phyloP scores from a whole-genome alignment of 2,329 filamentous ascomycete genomes.

The Penicillium sp. region DNA sequence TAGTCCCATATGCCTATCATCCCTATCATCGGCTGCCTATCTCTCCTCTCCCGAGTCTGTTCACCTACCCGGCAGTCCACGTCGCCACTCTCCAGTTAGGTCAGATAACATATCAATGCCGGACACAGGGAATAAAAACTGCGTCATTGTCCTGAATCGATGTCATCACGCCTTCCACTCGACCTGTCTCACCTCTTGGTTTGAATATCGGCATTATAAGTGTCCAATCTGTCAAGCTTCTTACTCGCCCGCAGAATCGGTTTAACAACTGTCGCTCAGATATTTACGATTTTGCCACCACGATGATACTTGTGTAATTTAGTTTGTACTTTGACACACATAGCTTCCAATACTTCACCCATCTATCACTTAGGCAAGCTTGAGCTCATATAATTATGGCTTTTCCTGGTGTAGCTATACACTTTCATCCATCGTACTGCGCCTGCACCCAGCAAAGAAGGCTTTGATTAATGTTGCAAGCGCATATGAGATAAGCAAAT shows the following conservation, averaged over 20 bases:
- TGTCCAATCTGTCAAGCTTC: slow-evolving; percentile 33
- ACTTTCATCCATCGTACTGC: background rate
- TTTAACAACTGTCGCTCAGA: background rate
- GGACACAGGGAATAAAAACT: slow-evolving; percentile 2
- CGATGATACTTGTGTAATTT: too few species aligned
- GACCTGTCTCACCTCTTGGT: slow-evolving; percentile 31
- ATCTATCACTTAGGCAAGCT: too few species aligned
- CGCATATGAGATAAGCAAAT: background rate
- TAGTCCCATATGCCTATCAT: slow-evolving; percentile 32
- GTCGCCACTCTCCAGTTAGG: background rate
- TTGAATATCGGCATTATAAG: slow-evolving; percentile 28
- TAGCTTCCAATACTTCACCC: too few species aligned
- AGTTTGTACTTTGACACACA: too few species aligned
- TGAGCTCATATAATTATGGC: background rate
- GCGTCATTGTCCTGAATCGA: slow-evolving; percentile 27
- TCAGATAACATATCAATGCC: background rate
- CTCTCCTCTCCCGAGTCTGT: slow-evolving; percentile 21
- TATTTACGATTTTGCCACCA: too few species aligned
- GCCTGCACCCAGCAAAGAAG: background rate
- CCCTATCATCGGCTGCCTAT: slow-evolving; percentile 22
- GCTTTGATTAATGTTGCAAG: background rate
- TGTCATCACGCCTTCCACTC: slow-evolving; percentile 34
- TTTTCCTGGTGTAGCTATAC: background rate
- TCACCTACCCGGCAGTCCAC: slow-evolving; percentile 12
- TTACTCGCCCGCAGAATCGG: slow-evolving; percentile 17